Conservation (phyloP, 148 eudicot genomes). For the Gaultheria prostrata region DNA sequence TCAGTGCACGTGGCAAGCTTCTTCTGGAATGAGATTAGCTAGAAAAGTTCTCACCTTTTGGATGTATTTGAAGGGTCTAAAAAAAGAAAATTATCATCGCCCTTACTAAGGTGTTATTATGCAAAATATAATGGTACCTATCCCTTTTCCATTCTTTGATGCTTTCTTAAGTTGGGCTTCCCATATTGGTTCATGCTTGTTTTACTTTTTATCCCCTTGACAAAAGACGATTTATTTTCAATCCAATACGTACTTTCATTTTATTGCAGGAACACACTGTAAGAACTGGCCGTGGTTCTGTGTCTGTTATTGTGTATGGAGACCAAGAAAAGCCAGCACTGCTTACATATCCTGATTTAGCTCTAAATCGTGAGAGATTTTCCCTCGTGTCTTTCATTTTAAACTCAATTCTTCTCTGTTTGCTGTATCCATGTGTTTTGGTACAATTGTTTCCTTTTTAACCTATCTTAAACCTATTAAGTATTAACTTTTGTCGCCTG, state of each 20-base stretch:
- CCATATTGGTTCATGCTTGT: background rate
- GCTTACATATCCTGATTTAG: conserved; percentile 96
- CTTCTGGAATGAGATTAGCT: conserved; percentile 30
- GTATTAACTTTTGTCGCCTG: background rate
- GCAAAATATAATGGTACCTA: background rate
- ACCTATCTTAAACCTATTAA: background rate
- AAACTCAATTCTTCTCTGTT: background rate
- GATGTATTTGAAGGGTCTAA: conserved; percentile 23
- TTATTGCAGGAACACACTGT: conserved; percentile 76
- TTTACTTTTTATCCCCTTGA: background rate
- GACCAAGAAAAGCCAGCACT: conserved; percentile 91
- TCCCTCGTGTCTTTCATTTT: background rate
- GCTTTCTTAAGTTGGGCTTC: conserved; percentile 1
- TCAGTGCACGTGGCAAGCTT: conserved; percentile 36
- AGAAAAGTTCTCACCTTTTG: conserved; percentile 5
- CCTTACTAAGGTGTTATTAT: background rate
- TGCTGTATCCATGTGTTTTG: background rate
- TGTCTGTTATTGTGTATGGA: conserved; percentile 93
- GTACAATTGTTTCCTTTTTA: background rate
- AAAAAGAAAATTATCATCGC: background rate
- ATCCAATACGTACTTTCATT: background rate
- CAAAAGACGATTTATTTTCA: background rate
- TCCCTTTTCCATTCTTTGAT: background rate
- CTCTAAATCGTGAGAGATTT: conserved; percentile 76
- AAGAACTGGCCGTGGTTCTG: conserved; percentile 67